Evolutionary conservation across 2,329 filamentous ascomycete genomes (phyloP), one percentile per base, ranked within the genome.

Genomic region (Teratosphaeria zuluensis): DNA sequence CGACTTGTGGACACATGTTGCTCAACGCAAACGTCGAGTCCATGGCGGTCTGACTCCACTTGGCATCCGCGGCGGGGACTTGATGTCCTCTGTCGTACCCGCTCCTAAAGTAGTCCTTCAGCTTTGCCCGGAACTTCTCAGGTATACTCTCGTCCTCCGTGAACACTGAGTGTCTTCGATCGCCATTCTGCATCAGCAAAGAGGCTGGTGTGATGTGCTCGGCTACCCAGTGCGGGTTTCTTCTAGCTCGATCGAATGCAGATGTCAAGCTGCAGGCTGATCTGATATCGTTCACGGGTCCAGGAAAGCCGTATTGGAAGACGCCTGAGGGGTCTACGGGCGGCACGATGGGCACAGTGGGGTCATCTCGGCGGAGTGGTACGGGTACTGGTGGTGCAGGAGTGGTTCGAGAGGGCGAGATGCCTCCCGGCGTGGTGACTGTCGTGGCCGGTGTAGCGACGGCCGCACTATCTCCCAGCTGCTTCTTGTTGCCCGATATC

Each of bases 1-100:
- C 94, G 32, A 99, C 94, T 77, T 99, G 94, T 33, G 94, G 94
- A 71, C 92, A 96, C 92, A 99, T 99, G 78, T 99, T 99, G 71
- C 83, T 87, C 58, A 99, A 82, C 70, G 84, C 87, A 71, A 99
- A 99, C 2, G 94, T 99, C 59, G 89, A 90, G 76, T 99, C 85
- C 90, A 99, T 96, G 63, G 94, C 92, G 38, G 83, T 75, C 76
- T 99, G 94, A 63, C 86, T 89, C 92, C 94, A 99, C 77, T 95
- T 95, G 58, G 89, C 90, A 76, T 99, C 94, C 48, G 94, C 94
- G 5, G 94, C 94, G 9, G 94, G 94, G 9, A 97, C 92, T 77
- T 99, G 94, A 77, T 99, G 94, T 61, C 94, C 94, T 42, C 94
- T 84, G 75, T 99, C 94, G 74, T 95, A 99, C 68, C 94, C 94